These are phyloP conservation scores for Diaporthe citri DNA, from an alignment of 2,329 filamentous ascomycete genomes.

Conservation along the genomic window DNA sequence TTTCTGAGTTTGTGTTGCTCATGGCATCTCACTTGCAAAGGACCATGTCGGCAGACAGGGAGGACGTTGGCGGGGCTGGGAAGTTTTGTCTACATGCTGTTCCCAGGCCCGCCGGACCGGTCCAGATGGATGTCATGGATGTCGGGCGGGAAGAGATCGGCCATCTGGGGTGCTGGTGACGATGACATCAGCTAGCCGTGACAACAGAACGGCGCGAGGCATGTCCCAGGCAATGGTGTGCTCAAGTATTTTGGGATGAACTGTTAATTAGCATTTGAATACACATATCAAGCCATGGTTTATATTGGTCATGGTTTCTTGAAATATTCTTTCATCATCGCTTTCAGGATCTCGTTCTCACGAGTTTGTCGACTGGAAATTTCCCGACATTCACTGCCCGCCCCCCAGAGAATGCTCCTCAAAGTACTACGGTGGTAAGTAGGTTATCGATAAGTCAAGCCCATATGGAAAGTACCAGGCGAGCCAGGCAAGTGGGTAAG, in stretches of 20 bases:
- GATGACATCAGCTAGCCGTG: constrained; percentile 7
- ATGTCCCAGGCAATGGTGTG: not conserved
- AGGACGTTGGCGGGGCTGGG: not conserved
- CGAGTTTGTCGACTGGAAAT: not conserved
- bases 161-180: not conserved
- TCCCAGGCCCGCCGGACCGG: constrained; percentile 1
- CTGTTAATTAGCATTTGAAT: not conserved
- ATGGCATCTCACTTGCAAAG: constrained; percentile 28
- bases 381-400: no score
- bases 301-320: not conserved
- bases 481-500: not conserved
- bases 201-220: not conserved
- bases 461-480: not conserved
- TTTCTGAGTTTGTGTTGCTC: constrained; percentile 39
- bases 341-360: not conserved
- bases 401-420: not conserved
- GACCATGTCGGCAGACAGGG: not conserved
- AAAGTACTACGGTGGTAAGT: no score
- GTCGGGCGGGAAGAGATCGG: not conserved
- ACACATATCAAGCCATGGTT: not conserved
- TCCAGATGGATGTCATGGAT: not conserved
- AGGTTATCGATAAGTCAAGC: not conserved
- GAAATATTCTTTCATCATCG: not conserved
- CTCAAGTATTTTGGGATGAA: not conserved
- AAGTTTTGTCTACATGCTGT: not conserved